A percentile compares a stretch with the other conserved stretches of the same genome.
These are phyloP conservation scores for Dendrobium catenatum DNA, from an alignment of 106 monocot species.

Conservation along the genomic window DNA sequence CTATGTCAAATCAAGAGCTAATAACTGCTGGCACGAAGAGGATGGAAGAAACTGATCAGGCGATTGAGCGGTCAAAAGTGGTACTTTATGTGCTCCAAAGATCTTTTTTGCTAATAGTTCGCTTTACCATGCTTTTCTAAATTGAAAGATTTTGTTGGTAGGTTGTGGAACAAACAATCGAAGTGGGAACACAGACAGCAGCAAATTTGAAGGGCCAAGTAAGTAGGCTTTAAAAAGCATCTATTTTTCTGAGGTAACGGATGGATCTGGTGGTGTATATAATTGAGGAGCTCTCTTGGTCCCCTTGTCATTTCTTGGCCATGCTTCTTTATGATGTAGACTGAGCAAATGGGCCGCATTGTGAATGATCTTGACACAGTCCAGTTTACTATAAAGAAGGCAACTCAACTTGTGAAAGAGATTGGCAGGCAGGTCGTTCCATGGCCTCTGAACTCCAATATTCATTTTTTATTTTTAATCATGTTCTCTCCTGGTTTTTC, in stretches of 20 bases:
- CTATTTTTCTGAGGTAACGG: not conserved
- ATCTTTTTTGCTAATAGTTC: not conserved
- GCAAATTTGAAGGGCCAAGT: constrained; percentile 75
- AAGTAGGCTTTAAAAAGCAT: constrained; percentile 15
- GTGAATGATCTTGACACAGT: constrained; percentile 69
- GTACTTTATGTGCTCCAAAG: constrained; percentile 13
- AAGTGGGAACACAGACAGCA: constrained; percentile 93
- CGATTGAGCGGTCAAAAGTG: constrained; percentile 86
- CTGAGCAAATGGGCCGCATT: constrained; percentile 72
- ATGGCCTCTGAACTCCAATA: not conserved
- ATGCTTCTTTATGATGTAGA: constrained; percentile 20
- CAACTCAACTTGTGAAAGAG: constrained; percentile 64
- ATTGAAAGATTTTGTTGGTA: constrained; percentile 12
- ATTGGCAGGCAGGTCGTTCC: constrained; percentile 51
- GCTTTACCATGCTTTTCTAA: constrained; percentile 12
- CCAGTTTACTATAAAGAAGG: constrained; percentile 77
- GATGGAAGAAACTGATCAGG: constrained; percentile 95
- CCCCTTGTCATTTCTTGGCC: not conserved
- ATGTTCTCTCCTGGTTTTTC: not conserved
- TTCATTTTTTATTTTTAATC: not conserved
- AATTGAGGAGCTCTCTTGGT: not conserved
- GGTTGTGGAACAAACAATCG: constrained; percentile 94
- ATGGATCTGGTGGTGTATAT: not conserved
- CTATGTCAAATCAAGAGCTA: constrained; percentile 89
- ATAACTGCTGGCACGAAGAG: constrained; percentile 61